These are phyloP conservation scores for Geotrichum carabidarum DNA, from an alignment of 1,139 yeast species.

Conservation along the genomic window DNA sequence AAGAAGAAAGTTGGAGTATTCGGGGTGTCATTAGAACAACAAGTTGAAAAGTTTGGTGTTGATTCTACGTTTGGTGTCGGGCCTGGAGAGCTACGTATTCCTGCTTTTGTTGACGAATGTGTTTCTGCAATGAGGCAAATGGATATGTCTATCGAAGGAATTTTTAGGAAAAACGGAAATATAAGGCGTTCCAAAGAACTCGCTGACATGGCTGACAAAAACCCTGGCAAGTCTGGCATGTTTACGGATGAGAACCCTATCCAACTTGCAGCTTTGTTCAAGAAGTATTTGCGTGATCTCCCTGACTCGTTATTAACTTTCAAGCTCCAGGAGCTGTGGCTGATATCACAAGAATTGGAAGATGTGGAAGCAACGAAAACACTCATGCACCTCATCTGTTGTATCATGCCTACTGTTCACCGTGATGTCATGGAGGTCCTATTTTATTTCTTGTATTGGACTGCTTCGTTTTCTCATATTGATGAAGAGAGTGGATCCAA, in stretches of 20 bases:
- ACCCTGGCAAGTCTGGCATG: conserved; percentile 69
- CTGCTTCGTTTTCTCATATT: conserved; percentile 84
- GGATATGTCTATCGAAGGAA: conserved; percentile 96
- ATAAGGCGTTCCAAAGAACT: conserved; percentile 74
- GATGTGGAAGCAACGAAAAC: conserved; percentile 50
- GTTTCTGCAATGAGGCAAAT: conserved; percentile 78
- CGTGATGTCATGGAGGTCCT: conserved; percentile 85
- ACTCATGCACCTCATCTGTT: conserved; percentile 64
- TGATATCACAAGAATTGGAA: conserved; percentile 55
- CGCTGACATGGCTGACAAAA: conserved; percentile 66
- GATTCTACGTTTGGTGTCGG: conserved; percentile 88
- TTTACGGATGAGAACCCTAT: conserved; percentile 77
- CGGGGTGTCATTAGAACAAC: conserved; percentile 68
- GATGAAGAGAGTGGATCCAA: conserved; percentile 64
- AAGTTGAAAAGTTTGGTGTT: conserved; percentile 73
- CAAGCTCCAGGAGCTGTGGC: conserved; percentile 73
- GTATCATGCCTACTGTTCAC: conserved; percentile 75
- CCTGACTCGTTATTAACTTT: conserved; percentile 88
- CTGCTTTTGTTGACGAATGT: conserved; percentile 81
- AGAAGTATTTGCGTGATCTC: conserved; percentile 84
- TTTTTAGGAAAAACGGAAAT: conserved; percentile 93
- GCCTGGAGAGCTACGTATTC: conserved; percentile 67
- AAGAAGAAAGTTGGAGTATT: conserved; percentile 51
- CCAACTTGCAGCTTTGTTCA: conserved; percentile 88
- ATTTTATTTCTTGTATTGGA: conserved; percentile 86